Evolutionary conservation across 2,329 filamentous ascomycete species (phyloP).

Genomic region (Fusarium irregulare): DNA sequence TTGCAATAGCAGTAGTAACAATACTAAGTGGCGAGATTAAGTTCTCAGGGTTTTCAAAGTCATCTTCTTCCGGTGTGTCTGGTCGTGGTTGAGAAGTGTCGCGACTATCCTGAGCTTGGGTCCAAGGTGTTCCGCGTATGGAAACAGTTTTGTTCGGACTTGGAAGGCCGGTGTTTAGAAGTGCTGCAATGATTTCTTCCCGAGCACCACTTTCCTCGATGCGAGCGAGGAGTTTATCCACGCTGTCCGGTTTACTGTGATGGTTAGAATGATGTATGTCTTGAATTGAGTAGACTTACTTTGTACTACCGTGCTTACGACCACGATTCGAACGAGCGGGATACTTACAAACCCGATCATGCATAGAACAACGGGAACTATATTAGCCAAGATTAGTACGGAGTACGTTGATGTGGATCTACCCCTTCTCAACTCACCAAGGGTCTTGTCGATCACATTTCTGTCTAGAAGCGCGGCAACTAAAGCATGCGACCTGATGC

Average conservation of each 20-base stretch:
- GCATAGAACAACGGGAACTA: slow-evolving; percentile 19
- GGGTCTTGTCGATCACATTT: slow-evolving; percentile 23
- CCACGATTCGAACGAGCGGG: slow-evolving; percentile 16
- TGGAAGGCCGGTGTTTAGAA: neutral
- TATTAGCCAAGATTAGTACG: neutral
- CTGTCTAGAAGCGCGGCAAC: slow-evolving; percentile 21
- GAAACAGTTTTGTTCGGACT: slow-evolving; percentile 18
- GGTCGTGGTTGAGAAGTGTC: neutral
- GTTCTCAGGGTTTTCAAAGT: neutral
- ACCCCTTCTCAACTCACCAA: neutral
- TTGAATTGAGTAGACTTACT: neutral
- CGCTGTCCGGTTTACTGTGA: slow-evolving; percentile 5
- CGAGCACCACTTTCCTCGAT: slow-evolving; percentile 21
- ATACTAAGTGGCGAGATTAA: slow-evolving; percentile 2
- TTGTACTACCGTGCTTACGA: slow-evolving; percentile 22
- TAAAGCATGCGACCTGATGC: slow-evolving; percentile 25
- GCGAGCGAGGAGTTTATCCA: slow-evolving; percentile 15
- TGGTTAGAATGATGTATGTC: neutral
- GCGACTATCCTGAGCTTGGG: neutral
- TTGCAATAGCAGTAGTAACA: slow-evolving; percentile 8
- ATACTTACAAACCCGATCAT: slow-evolving; percentile 15
- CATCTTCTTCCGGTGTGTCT: neutral
- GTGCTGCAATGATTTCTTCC: slow-evolving; percentile 8
- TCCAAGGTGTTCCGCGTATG: slow-evolving; percentile 1
- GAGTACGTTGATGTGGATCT: neutral